Evolutionary conservation across 768 basidiomycete genomes (phyloP).

Genomic region (Pluteus cervinus): DNA sequence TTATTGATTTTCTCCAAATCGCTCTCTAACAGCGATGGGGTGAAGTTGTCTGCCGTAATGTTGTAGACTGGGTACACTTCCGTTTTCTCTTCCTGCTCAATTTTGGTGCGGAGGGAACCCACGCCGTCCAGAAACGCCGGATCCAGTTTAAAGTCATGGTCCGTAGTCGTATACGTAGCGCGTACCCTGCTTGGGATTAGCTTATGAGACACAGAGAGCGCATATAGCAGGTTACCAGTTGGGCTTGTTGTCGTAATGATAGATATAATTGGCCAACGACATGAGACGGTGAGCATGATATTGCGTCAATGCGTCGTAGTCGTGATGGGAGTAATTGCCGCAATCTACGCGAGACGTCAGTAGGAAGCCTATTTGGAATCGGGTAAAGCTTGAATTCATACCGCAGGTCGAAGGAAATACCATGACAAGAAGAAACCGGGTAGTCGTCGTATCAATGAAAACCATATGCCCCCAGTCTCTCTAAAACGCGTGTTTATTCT

Average conservation of each 20-base stretch:
- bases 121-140: slow-evolving; percentile 9
- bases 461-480: slow-evolving; percentile 28
- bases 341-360: slow-evolving; percentile 14
- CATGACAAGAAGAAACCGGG: slow-evolving; percentile 23
- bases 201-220: too few species aligned
- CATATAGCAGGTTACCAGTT: too few species aligned
- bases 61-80: slow-evolving; percentile 13
- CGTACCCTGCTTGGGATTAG: too few species aligned
- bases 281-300: slow-evolving; percentile 26
- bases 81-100: neutral
- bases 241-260: slow-evolving; percentile 13
- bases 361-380: too few species aligned
- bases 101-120: slow-evolving; percentile 1
- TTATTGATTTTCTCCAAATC: slow-evolving; percentile 26
- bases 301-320: slow-evolving; percentile 23
- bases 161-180: slow-evolving; percentile 19
- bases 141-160: slow-evolving; percentile 8
- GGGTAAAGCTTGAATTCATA: too few species aligned
- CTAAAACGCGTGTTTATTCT: too few species aligned
- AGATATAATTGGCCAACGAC: slow-evolving; percentile 21
- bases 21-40: slow-evolving; percentile 15
- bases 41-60: slow-evolving; percentile 16
- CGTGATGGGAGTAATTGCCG: slow-evolving; percentile 23
- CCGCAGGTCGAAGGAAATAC: slow-evolving; percentile 17
- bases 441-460: slow-evolving; percentile 19